Conservation (phyloP, 2,329 filamentous ascomycete genomes). For the Phyllosticta capitalensis region DNA sequence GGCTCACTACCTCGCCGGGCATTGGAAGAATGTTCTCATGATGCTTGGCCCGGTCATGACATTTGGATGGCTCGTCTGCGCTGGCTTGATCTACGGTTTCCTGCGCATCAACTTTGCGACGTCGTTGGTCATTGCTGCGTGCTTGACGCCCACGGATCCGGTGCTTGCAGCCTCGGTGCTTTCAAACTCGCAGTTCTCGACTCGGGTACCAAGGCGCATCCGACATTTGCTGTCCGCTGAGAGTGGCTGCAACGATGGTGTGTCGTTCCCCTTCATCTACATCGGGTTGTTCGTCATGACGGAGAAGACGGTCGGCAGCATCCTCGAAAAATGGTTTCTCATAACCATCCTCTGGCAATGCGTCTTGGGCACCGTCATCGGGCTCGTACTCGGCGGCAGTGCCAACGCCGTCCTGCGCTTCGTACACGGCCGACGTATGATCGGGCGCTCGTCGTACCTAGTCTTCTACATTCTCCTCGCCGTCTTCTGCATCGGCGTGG, state of each 20-base stretch:
- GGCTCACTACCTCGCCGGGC: slow-evolving; percentile 38
- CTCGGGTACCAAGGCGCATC: slow-evolving; percentile 41
- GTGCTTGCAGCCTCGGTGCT: slow-evolving; percentile 46
- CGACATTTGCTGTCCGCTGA: slow-evolving; percentile 45
- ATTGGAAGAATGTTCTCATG: slow-evolving; percentile 43
- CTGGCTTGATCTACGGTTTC: slow-evolving; percentile 37
- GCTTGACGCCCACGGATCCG: slow-evolving; percentile 48
- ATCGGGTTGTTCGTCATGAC: slow-evolving; percentile 40
- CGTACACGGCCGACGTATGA: slow-evolving; percentile 35
- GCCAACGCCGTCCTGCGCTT: slow-evolving; percentile 43
- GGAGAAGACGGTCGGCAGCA: slow-evolving; percentile 26
- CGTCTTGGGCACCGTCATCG: slow-evolving; percentile 37
- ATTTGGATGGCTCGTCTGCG: slow-evolving; percentile 39
- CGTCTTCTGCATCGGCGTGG: slow-evolving; percentile 42
- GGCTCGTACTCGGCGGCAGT: slow-evolving; percentile 37
- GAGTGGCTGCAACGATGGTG: slow-evolving; percentile 47
- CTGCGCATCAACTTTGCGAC: slow-evolving; percentile 38
- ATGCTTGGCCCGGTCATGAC: slow-evolving; percentile 45
- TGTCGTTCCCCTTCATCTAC: slow-evolving; percentile 48
- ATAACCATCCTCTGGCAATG: slow-evolving; percentile 49
- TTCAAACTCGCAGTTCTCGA: slow-evolving; percentile 44
- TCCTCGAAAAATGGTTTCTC: slow-evolving; percentile 43
- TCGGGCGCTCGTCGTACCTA: slow-evolving; percentile 41
- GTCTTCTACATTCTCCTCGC: slow-evolving; percentile 49
- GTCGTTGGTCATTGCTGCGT: slow-evolving; percentile 44